These are phyloP conservation scores for Xylaria sp. DNA, from an alignment of 2,329 filamentous ascomycete species.

Conservation along the genomic window DNA sequence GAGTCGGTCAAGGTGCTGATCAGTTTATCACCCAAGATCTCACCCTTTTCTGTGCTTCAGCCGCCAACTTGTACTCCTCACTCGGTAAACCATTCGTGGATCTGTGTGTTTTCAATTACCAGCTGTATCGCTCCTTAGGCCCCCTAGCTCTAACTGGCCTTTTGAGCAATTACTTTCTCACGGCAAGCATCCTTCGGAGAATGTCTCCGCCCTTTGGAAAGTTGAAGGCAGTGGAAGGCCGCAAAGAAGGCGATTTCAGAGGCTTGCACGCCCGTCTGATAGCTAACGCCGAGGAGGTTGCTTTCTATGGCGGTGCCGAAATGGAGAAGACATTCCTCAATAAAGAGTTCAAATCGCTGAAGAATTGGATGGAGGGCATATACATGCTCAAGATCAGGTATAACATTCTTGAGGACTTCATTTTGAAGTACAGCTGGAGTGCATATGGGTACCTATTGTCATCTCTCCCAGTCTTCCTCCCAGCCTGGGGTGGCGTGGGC, in stretches of 20 bases:
- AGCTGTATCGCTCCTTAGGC: conserved; percentile 90
- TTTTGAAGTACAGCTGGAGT: conserved; percentile 98
- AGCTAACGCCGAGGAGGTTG: conserved; percentile 96
- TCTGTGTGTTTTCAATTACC: conserved; percentile 97
- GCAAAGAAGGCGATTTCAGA: conserved; percentile 94
- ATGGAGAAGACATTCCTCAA: conserved; percentile 95
- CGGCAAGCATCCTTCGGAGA: conserved; percentile 86
- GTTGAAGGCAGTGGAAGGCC: conserved; percentile 93
- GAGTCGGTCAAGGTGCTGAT: conserved; percentile 89
- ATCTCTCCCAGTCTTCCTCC: conserved; percentile 92
- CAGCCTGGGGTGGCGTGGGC: conserved; percentile 89
- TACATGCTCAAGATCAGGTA: conserved; percentile 98
- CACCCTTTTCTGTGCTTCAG: conserved; percentile 92
- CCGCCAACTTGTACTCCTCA: conserved; percentile 93
- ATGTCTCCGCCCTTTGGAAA: conserved; percentile 97
- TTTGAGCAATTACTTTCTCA: conserved; percentile 92
- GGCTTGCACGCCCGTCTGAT: conserved; percentile 91
- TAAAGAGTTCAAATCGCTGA: conserved; percentile 90
- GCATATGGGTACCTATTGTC: conserved; percentile 96
- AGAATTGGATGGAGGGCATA: conserved; percentile 97
- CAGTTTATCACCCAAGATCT: conserved; percentile 98
- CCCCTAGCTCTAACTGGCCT: conserved; percentile 88
- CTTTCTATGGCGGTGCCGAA: conserved; percentile 95
- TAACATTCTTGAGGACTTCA: conserved; percentile 98
- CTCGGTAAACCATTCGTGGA: conserved; percentile 99